Conservation (phyloP, 306 rosid genomes). For the Dicorynia guianensis region DNA sequence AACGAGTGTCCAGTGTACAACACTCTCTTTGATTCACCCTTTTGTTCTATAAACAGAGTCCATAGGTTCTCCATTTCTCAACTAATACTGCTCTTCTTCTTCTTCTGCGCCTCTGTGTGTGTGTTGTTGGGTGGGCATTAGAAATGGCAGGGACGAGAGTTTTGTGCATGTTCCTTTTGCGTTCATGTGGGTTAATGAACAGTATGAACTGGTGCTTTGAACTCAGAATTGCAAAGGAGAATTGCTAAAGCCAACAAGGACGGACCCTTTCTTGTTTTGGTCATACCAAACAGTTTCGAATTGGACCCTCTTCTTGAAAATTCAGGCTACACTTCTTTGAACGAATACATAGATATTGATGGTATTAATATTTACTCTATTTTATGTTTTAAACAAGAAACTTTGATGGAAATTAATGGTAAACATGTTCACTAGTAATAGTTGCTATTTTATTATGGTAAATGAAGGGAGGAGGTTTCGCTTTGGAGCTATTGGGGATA, state of each 20-base stretch:
- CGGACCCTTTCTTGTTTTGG: constrained; percentile 57
- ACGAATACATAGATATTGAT: constrained; percentile 35
- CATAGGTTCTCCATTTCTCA: not conserved
- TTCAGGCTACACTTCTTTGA: constrained; percentile 29
- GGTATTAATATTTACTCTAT: constrained; percentile 26
- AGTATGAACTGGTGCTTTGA: constrained; percentile 40
- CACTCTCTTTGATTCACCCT: too few relatives aligned
- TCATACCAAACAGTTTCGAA: constrained; percentile 53
- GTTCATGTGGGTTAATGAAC: constrained; percentile 20
- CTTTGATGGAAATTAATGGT: too few relatives aligned
- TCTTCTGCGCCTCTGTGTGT: not conserved
- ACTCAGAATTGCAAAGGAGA: not conserved
- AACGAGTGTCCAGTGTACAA: too few relatives aligned
- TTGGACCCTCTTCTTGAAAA: constrained; percentile 53
- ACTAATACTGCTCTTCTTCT: not conserved
- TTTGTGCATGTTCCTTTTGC: constrained; percentile 6
- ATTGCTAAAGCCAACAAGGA: constrained; percentile 32
- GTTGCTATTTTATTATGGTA: not conserved
- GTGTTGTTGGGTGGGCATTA: not conserved
- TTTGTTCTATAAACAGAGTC: too few relatives aligned
- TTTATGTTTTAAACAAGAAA: too few relatives aligned
- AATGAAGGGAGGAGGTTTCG: constrained; percentile 53
- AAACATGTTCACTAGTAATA: not conserved
- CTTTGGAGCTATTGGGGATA: constrained; percentile 40
- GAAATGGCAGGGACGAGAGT: not conserved